These are phyloP conservation scores for Trichoderma arundinaceum DNA, from an alignment of 2,329 filamentous ascomycete species.

Conservation along the genomic window DNA sequence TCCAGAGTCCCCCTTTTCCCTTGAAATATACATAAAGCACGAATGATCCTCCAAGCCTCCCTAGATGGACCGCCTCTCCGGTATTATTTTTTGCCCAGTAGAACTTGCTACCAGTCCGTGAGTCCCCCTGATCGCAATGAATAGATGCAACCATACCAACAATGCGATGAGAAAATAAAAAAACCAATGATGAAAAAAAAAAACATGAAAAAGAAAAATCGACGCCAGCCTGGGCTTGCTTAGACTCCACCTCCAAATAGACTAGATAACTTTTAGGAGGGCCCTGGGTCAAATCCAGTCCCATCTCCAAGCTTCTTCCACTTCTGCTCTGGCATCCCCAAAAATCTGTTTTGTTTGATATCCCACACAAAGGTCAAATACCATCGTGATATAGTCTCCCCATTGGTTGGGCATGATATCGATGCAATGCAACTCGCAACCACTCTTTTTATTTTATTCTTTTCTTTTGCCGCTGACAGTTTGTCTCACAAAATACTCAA, in stretches of 20 bases:
- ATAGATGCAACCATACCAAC: slow-evolving; percentile 33
- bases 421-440: background rate
- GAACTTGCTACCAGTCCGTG: slow-evolving; percentile 14
- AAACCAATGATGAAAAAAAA: slow-evolving; percentile 19
- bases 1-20: slow-evolving; percentile 11
- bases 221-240: slow-evolving; percentile 34
- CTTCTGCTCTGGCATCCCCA: slow-evolving; percentile 1
- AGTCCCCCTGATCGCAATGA: slow-evolving; percentile 25
- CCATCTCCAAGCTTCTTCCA: slow-evolving; percentile 34
- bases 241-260: slow-evolving; percentile 34
- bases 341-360: background rate
- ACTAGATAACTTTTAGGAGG: slow-evolving; percentile 36
- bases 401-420: background rate
- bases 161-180: slow-evolving; percentile 34
- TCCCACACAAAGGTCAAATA: background rate
- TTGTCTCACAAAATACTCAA: background rate
- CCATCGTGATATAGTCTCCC: background rate
- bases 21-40: slow-evolving; percentile 32
- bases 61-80: slow-evolving; percentile 11
- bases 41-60: slow-evolving; percentile 23
- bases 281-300: slow-evolving; percentile 44
- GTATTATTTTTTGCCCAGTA: slow-evolving; percentile 27
- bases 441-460: background rate
- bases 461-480: background rate
- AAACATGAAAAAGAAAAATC: slow-evolving; percentile 30